Evolutionary conservation across 805 yeast species (phyloP).

Genomic region (Diddensiella caesifluorescens): DNA sequence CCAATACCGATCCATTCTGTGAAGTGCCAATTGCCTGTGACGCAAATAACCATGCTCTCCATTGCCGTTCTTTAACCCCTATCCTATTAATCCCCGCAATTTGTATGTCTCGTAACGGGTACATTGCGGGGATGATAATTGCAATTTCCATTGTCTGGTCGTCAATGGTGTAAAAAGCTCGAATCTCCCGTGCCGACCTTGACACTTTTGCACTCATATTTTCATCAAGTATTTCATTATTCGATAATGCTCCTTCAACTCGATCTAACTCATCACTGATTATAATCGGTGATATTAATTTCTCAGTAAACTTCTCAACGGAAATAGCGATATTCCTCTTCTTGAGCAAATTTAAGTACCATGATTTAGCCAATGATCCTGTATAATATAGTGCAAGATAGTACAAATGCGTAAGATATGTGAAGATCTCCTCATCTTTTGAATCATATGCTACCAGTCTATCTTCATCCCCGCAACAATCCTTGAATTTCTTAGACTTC

Average conservation of each 20-base stretch:
- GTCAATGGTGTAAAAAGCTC: constrained; percentile 69
- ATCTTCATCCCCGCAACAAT: constrained; percentile 5
- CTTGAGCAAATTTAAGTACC: constrained; percentile 56
- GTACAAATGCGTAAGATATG: constrained; percentile 40
- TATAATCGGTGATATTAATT: constrained; percentile 58
- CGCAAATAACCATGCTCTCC: constrained; percentile 93
- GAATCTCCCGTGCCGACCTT: constrained; percentile 58
- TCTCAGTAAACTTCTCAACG: constrained; percentile 58
- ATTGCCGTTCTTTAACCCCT: constrained; percentile 86
- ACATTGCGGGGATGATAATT: constrained; percentile 64
- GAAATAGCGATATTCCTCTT: constrained; percentile 57
- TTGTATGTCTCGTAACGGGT: constrained; percentile 69
- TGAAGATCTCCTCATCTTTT: constrained; percentile 31
- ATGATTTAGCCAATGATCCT: constrained; percentile 55
- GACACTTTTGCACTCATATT: constrained; percentile 55
- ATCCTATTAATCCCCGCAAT: constrained; percentile 75
- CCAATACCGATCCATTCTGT: constrained; percentile 46
- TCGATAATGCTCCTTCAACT: constrained; percentile 41
- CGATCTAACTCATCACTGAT: constrained; percentile 52
- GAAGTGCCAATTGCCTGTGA: constrained; percentile 77
- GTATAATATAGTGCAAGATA: constrained; percentile 45
- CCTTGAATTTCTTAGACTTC: background rate
- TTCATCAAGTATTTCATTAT: constrained; percentile 26
- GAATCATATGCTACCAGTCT: constrained; percentile 15
- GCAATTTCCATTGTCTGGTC: constrained; percentile 81